Evolutionary conservation across 2,329 filamentous ascomycete genomes (phyloP), one percentile per base, ranked within the genome.

Genomic region (Fusarium decemcellulare): DNA sequence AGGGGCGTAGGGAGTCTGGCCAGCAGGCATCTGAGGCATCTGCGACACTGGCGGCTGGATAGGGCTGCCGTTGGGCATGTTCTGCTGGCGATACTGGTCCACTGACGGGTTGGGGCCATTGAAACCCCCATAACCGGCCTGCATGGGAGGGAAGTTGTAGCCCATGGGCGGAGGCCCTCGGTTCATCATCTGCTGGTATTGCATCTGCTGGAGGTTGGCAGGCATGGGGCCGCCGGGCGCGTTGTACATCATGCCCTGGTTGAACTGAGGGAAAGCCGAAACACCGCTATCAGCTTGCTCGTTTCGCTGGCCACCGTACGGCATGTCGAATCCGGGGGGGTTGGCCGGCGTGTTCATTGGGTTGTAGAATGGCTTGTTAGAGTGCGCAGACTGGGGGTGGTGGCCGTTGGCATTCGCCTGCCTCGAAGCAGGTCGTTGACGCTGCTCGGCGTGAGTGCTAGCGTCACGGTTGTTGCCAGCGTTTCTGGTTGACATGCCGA

Each of bases 401-500:
- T 83, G 81, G 10, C 81, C 77, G 56, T 84, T 84, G 40, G 76
- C 76, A 70, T 81, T 85, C 39, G 85, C 81, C 61, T 90, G 88
- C 46, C 87, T 82, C 10, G 88, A 90, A 12, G 82, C 79, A 30
- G 88, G 88, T 53, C 88, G 85, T 74, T 86, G 85, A 40, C 87
- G 83, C 56, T 88, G 85, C 59, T 84, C 84, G 39, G 80, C 76
- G 18, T 81, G 79, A 61, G 82, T 80, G 69, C 80, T 80, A 62
- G 82, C 80, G 59, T 83, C 84, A 43, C 84, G 82, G 56, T 76
- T 80, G 39, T 81, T 78, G 23, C 81, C 81, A 11, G 82, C 79
- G 37, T 81, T 88, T 44, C 90, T 83, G 30, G 90, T 92, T 7
- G 95, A 97, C 39, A 99, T 83, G 64, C 95, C 95, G 72, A 99